Evolutionary conservation across 441 rosid genomes (phyloP).

Genomic region (Populus hybrid): DNA sequence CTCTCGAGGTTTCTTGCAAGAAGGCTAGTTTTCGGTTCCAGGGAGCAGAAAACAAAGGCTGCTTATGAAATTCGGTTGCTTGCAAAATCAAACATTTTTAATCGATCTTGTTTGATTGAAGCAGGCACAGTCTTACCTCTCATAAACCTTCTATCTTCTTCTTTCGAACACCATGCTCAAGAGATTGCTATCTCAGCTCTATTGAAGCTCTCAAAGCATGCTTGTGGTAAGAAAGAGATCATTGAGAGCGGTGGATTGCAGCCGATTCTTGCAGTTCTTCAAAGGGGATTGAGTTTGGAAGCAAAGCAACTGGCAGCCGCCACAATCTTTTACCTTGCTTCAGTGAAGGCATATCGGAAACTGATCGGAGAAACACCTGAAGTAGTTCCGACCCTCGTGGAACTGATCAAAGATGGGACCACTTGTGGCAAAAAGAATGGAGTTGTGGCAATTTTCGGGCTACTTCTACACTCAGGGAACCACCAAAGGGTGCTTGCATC

Average conservation of each 20-base stretch:
- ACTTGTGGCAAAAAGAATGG: constrained; percentile 62
- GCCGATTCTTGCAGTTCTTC: constrained; percentile 47
- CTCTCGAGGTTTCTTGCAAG: constrained; percentile 49
- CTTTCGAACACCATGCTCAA: constrained; percentile 30
- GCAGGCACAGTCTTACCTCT: constrained; percentile 57
- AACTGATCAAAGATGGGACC: constrained; percentile 48
- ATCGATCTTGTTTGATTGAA: constrained; percentile 54
- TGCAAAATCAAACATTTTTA: constrained; percentile 54
- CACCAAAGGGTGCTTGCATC: constrained; percentile 47
- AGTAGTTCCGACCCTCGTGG: constrained; percentile 50
- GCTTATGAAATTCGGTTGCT: constrained; percentile 65
- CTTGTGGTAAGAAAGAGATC: constrained; percentile 46
- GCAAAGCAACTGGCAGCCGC: constrained; percentile 68
- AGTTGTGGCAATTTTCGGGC: constrained; percentile 51
- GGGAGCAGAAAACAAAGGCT: constrained; percentile 55
- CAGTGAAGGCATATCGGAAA: constrained; percentile 48
- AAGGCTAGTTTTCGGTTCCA: constrained; percentile 48
- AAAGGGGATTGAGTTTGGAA: constrained; percentile 50
- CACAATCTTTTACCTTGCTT: constrained; percentile 63
- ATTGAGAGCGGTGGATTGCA: constrained; percentile 52
- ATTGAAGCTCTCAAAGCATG: constrained; percentile 64
- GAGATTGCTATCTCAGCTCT: constrained; percentile 65
- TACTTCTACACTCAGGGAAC: constrained; percentile 40
- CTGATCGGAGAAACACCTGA: constrained; percentile 56
- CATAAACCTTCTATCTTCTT: constrained; percentile 37